Evolutionary conservation across 768 basidiomycete species (phyloP), one percentile per base, ranked within the genome.

Genomic region (Leccinum aurantiacum): DNA sequence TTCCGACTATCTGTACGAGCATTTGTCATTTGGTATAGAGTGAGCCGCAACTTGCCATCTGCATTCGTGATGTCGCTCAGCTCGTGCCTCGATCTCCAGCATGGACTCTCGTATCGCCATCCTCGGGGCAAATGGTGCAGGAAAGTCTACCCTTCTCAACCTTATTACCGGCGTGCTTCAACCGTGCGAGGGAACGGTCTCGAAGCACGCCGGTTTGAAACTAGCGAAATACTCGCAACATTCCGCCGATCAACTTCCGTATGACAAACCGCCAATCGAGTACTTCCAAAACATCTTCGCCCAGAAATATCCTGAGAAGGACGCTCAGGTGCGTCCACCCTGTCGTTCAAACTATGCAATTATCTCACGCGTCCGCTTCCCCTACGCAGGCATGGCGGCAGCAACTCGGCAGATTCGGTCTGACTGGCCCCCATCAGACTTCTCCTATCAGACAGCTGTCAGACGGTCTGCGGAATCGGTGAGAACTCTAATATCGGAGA

Each of bases 141-240:
- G 95, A 60, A 97, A 97, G 72, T 95, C 93, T 51, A 96, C 93
- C 13, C 84, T 96, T 51, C 83, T 96, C 51, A 85, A 95, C 78
- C 84, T 97, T 54, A 91, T 99, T 77, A 98, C 90, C 22, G 82
- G 90, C 59, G 81, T 71, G 10, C 82, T 95, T 41, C 88, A 90
- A 59, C 94, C 96, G 1, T 77, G 77, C 64, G 84, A 90, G 73
- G 97, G 97, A 54, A 93, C 92, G 41, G 74, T 99, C 66, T 91
- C 90, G 53, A 93, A 93, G 69, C 97, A 99, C 74, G 80, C 89
- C 47, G 82, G 81, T 19, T 84, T 99, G 67, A 99, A 99, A 76
- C 86, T 99, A 60, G 92, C 95, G 65, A 99, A 98, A 76, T 99
- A 99, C 82, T 94, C 91, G 6, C 97, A 99, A 78, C 97, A 99